Conservation (phyloP, 1,139 yeast species). For the Sugiyamaella castrensis region DNA sequence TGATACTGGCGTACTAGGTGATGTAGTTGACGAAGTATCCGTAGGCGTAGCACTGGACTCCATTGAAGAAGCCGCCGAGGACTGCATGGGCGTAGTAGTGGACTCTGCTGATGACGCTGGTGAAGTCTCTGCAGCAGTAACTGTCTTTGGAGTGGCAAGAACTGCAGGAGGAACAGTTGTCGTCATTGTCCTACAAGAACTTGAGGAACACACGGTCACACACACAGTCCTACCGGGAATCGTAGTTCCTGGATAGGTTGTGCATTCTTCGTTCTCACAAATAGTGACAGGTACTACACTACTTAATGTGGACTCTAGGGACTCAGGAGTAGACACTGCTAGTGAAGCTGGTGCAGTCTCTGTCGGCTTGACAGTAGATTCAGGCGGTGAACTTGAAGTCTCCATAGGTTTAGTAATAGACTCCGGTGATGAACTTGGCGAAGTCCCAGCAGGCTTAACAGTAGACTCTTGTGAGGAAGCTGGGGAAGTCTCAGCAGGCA, state of each 20-base stretch:
- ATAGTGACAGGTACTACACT: conserved; percentile 2
- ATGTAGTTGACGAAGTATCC: too few species aligned
- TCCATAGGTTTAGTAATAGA: too few species aligned
- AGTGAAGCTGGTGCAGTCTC: conserved; percentile 4
- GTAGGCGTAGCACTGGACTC: not conserved
- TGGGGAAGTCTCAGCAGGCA: too few species aligned
- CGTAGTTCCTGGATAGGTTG: conserved; percentile 1
- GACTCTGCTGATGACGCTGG: not conserved
- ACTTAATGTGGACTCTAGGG: too few species aligned
- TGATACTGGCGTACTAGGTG: too few species aligned
- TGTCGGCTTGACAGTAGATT: too few species aligned
- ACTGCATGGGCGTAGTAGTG: not conserved
- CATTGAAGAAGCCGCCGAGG: not conserved
- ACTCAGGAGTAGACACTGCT: not conserved
- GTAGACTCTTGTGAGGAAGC: too few species aligned
- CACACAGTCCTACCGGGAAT: conserved; percentile 4
- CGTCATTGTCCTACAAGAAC: not conserved
- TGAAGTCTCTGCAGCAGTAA: not conserved
- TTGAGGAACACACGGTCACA: conserved; percentile 5
- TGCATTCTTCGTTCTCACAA: not conserved
- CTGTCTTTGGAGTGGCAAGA: too few species aligned
- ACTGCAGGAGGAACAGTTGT: conserved; percentile 3
- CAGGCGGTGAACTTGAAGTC: too few species aligned
- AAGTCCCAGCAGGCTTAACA: too few species aligned
- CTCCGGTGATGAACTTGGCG: too few species aligned